Conservation (phyloP, 2,329 filamentous ascomycete genomes). For the Coniochaeta hoffmannii region DNA sequence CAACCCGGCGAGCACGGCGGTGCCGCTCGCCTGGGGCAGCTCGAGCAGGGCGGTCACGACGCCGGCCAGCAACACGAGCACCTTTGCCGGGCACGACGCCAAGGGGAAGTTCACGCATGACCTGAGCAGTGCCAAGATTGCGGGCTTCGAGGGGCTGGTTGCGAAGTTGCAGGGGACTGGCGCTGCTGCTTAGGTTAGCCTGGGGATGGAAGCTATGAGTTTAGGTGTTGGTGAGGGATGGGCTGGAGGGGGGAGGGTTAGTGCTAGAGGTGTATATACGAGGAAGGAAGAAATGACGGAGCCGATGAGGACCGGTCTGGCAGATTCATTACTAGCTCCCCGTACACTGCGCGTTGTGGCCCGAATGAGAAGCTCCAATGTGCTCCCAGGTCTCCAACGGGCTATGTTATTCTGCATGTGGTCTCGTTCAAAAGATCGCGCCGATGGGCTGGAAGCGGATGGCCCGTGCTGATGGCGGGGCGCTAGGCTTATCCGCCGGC, state of each 20-base stretch:
- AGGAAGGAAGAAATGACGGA: too few relatives aligned
- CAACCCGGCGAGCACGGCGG: slow-evolving; percentile 16
- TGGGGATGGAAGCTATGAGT: background rate
- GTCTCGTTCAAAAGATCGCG: too few relatives aligned
- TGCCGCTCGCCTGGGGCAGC: slow-evolving; percentile 17
- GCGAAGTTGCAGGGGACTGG: slow-evolving; percentile 7
- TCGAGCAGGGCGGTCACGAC: slow-evolving; percentile 11
- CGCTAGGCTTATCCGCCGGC: background rate
- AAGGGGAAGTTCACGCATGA: slow-evolving; percentile 18
- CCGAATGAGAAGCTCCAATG: too few relatives aligned
- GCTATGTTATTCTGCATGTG: too few relatives aligned
- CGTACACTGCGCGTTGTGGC: too few relatives aligned
- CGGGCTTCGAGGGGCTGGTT: slow-evolving; percentile 18
- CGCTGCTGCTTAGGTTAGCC: background rate
- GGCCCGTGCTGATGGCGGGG: background rate
- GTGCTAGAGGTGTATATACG: background rate
- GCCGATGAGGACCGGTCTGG: too few relatives aligned
- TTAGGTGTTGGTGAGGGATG: slow-evolving; percentile 2
- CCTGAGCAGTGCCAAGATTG: slow-evolving; percentile 17
- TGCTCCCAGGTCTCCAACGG: too few relatives aligned
- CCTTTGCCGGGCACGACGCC: slow-evolving; percentile 20
- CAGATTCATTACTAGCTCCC: too few relatives aligned
- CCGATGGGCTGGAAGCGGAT: too few relatives aligned
- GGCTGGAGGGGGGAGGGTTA: too few relatives aligned
- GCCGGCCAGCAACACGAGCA: slow-evolving; percentile 18